These are phyloP conservation scores for Aspergillus affinis DNA, from an alignment of 495 filamentous ascomycete genomes.

Conservation along the genomic window DNA sequence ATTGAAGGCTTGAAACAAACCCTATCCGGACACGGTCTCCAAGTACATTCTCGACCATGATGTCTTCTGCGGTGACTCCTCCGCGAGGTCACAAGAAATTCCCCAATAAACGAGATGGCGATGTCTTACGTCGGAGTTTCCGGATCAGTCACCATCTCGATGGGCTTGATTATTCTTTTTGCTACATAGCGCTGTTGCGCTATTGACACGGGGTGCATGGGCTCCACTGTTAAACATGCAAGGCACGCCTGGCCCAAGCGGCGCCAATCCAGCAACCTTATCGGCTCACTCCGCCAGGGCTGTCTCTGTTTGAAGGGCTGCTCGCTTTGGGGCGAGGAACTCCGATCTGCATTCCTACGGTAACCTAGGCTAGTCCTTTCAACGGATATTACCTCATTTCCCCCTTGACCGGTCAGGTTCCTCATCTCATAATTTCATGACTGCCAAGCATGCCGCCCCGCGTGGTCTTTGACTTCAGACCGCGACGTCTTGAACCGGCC, in stretches of 20 bases:
- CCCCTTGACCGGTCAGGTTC: background rate
- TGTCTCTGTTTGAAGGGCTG: background rate
- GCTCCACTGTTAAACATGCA: conserved; percentile 30
- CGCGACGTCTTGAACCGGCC: conserved; percentile 20
- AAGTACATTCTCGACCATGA: background rate
- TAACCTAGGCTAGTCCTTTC: background rate
- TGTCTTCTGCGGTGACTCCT: background rate
- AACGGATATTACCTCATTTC: conserved; percentile 1
- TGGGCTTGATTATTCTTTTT: background rate
- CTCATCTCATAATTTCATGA: background rate
- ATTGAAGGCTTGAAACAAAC: background rate
- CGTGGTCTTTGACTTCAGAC: conserved; percentile 10
- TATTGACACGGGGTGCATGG: conserved; percentile 19
- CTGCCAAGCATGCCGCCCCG: conserved; percentile 12
- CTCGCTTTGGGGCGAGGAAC: background rate
- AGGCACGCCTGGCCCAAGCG: conserved; percentile 35
- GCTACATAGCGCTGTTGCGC: background rate
- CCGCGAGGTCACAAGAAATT: background rate
- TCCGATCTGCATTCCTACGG: conserved; percentile 8
- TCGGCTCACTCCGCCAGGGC: conserved; percentile 13
- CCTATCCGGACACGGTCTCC: background rate
- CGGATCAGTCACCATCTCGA: background rate
- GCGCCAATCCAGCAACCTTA: conserved; percentile 33
- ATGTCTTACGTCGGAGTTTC: background rate
- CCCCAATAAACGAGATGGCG: background rate